Conservation (phyloP, 2,329 filamentous ascomycete species). For the Sarocladium kiliense region DNA sequence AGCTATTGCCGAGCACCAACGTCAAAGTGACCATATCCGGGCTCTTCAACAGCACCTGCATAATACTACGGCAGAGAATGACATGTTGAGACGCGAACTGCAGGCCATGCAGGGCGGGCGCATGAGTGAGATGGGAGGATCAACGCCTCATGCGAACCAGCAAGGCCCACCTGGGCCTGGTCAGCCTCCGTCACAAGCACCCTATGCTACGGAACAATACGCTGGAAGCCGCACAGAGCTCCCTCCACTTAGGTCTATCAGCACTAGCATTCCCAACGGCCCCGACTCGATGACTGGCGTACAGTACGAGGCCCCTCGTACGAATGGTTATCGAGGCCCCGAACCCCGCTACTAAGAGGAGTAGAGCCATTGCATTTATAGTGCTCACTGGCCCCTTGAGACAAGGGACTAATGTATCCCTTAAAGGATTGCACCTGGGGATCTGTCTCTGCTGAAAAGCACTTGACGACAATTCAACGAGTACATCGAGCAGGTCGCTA, state of each 20-base stretch:
- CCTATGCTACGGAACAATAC: conserved; percentile 26
- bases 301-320: conserved; percentile 50
- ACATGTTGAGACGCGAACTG: conserved; percentile 44
- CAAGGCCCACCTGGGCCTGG: conserved; percentile 22
- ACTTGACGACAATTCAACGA: no score
- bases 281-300: conserved; percentile 63
- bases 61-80: conserved; percentile 36
- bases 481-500: background rate
- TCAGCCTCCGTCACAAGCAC: conserved; percentile 15
- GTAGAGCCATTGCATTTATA: background rate
- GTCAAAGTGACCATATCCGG: conserved; percentile 45
- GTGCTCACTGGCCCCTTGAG: background rate
- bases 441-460: no score
- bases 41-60: conserved; percentile 40
- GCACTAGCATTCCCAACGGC: conserved; percentile 33
- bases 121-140: conserved; percentile 21
- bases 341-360: conserved; percentile 31
- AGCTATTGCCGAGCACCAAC: conserved; percentile 10
- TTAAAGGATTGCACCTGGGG: no score
- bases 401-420: no score
- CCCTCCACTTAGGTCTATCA: conserved; percentile 51
- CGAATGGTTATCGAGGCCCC: conserved; percentile 38
- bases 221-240: conserved; percentile 40
- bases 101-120: conserved; percentile 33
- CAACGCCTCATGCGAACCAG: conserved; percentile 21